A percentile compares a stretch with the other conserved stretches of the same genome.
Evolutionary conservation across 129 eudicot species (phyloP).

Genomic region (Centella asiatica): DNA sequence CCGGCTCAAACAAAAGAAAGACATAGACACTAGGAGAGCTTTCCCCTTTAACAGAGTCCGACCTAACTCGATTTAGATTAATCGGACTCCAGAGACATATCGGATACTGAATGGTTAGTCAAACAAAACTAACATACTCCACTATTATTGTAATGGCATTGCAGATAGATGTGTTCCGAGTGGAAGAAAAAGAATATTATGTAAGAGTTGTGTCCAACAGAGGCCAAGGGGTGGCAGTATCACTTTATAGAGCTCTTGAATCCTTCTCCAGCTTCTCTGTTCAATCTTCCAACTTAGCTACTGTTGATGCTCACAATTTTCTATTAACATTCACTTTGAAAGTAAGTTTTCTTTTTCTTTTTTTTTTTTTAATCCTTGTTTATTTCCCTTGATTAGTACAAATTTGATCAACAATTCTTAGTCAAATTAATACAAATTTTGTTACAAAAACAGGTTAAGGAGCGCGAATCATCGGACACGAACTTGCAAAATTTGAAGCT

Average conservation of each 20-base stretch:
- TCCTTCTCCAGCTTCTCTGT: constrained; percentile 49
- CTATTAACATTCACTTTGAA: constrained; percentile 51
- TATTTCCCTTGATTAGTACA: neutral
- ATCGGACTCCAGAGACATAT: no score
- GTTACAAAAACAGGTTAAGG: constrained; percentile 36
- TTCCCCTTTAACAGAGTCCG: no score
- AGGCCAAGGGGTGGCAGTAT: constrained; percentile 57
- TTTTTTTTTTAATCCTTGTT: neutral
- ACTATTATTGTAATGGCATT: neutral
- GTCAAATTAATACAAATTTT: neutral
- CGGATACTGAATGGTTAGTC: no score
- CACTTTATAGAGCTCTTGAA: constrained; percentile 53
- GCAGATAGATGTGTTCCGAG: constrained; percentile 66
- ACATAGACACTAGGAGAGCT: no score
- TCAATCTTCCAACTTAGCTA: constrained; percentile 48
- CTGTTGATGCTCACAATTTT: constrained; percentile 41
- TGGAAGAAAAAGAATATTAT: constrained; percentile 59
- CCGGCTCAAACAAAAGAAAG: no score
- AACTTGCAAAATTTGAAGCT: constrained; percentile 50
- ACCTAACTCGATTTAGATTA: no score
- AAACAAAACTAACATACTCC: no score
- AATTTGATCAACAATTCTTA: no score
- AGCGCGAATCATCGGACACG: constrained; percentile 29
- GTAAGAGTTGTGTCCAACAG: constrained; percentile 48
- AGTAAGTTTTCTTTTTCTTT: constrained; percentile 23